phyloP scores from a whole-genome alignment of 306 rosid species.

The Bauhinia variegata region DNA sequence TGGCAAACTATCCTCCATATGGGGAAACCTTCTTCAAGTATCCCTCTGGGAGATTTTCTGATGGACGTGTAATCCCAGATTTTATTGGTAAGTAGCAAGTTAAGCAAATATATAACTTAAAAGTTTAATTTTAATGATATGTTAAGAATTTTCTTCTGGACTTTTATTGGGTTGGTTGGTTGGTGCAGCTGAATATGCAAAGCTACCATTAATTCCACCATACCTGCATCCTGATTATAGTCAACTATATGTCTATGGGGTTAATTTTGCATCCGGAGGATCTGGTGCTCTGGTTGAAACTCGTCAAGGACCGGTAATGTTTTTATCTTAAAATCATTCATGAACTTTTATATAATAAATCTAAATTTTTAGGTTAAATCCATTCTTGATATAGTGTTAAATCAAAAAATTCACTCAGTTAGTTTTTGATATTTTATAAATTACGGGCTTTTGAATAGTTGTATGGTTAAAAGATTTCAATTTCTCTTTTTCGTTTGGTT shows the following conservation, averaged over 20 bases:
- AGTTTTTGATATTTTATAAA: too few species aligned
- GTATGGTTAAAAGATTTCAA: too few species aligned
- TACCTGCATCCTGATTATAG: slow-evolving; percentile 49
- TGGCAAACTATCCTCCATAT: slow-evolving; percentile 35
- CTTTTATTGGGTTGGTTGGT: background rate
- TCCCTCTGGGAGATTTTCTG: slow-evolving; percentile 40
- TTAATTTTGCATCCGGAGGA: slow-evolving; percentile 73
- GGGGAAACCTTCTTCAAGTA: slow-evolving; percentile 39
- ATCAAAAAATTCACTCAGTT: too few species aligned
- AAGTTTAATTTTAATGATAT: too few species aligned
- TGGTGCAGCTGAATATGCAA: slow-evolving; percentile 62
- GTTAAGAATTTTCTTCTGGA: too few species aligned
- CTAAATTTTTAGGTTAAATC: too few species aligned
- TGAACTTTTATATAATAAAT: too few species aligned
- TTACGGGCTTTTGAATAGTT: too few species aligned
- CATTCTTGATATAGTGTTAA: too few species aligned
- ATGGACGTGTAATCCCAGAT: slow-evolving; percentile 43
- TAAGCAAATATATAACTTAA: too few species aligned
- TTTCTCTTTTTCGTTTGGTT: too few species aligned
- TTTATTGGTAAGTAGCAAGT: slow-evolving; percentile 41
- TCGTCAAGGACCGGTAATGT: background rate
- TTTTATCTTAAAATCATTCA: too few species aligned
- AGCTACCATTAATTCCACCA: slow-evolving; percentile 50
- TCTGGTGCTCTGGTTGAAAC: slow-evolving; percentile 47
- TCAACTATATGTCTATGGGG: slow-evolving; percentile 43